Base-by-base conservation (phyloP, 495 filamentous ascomycete genomes). In the Penicillium ucsense region DNA sequence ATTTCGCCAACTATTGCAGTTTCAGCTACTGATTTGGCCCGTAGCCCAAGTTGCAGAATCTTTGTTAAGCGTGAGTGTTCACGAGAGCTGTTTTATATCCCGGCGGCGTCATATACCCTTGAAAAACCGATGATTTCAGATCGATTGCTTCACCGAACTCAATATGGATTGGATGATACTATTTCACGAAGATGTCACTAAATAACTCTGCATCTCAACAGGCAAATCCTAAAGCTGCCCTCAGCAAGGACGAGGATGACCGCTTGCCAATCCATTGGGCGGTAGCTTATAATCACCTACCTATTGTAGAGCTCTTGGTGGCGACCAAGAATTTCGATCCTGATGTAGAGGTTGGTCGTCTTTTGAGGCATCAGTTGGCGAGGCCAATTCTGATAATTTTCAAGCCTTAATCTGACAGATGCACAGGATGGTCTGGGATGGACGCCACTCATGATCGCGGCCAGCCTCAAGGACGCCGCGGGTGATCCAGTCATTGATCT, bases 251-350 rank as follows among this genome's bases (percentile, higher is more conserved):
- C 56, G 82, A 86, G 42, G 92, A 99, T 63, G 88, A 89, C 42
- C 86, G 92, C 42, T 78, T 95, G 27, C 85, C 94, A 0, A 82
- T 97, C 43, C 94, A 99, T 67, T 99, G 94, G 94, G 92, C 92
- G 2, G 79, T 81, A 9, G 92, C 89, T 38, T 84, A 85, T 64
- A 94, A 91, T 61, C 83, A 80, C 35, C 65, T 79, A n/a, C 74
- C 79, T 35, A 87, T 95, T 44, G 82, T 86, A 27, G 72, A 85
- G 52, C 60, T 90, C 28, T 74, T 99, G 4, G 62, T 76, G 20
- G 68, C 82, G 0, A 69, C 69, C 43, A 84, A 82, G 58, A 73
- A 75, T 51, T 96, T 97, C 55, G 89, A 97, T 64, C 81, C 86
- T 0, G 92, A 97, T 67, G 85, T 84, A 35, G 82, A 89, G 64